These are phyloP conservation scores for Cercospora brassicicola DNA, from an alignment of 2,329 filamentous ascomycete species.

Conservation along the genomic window DNA sequence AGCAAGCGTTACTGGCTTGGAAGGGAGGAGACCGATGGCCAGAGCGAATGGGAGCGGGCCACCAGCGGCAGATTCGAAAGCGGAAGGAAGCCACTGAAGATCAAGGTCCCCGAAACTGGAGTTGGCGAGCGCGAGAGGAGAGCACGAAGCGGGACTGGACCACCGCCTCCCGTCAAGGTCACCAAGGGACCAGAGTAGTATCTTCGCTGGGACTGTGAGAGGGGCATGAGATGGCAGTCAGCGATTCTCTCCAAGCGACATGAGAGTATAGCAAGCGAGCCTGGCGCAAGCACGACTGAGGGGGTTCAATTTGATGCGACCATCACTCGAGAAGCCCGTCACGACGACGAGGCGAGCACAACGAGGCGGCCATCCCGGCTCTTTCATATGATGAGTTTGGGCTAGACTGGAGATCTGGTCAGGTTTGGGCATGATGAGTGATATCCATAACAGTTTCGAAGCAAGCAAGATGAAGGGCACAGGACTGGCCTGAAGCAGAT, in stretches of 20 bases:
- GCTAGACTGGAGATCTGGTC: neutral
- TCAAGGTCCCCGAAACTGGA: constrained; percentile 47
- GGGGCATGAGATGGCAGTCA: neutral
- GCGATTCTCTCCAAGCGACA: neutral
- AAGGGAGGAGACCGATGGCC: constrained; percentile 56
- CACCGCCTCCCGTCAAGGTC: constrained; percentile 36
- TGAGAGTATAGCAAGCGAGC: neutral
- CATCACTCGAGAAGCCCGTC: neutral
- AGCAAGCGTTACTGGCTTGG: constrained; percentile 81
- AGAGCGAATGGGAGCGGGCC: constrained; percentile 68
- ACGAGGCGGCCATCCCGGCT: neutral
- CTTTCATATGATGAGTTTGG: neutral
- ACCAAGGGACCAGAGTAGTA: constrained; percentile 16
- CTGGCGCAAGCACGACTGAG: neutral
- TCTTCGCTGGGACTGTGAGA: constrained; percentile 10
- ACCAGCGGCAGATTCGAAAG: constrained; percentile 61
- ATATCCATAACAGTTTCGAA: constrained; percentile 13
- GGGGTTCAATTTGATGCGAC: neutral
- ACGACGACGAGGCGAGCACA: neutral
- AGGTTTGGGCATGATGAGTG: constrained; percentile 7
- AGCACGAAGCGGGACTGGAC: constrained; percentile 62
- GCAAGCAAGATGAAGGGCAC: constrained; percentile 7
- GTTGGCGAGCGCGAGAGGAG: constrained; percentile 60
- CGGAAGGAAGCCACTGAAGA: constrained; percentile 39
- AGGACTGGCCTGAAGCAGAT: constrained; percentile 1